A percentile compares a stretch with the other conserved stretches of the same genome.
Conservation (phyloP, 2,329 filamentous ascomycete species). For the Septoria linicola region DNA sequence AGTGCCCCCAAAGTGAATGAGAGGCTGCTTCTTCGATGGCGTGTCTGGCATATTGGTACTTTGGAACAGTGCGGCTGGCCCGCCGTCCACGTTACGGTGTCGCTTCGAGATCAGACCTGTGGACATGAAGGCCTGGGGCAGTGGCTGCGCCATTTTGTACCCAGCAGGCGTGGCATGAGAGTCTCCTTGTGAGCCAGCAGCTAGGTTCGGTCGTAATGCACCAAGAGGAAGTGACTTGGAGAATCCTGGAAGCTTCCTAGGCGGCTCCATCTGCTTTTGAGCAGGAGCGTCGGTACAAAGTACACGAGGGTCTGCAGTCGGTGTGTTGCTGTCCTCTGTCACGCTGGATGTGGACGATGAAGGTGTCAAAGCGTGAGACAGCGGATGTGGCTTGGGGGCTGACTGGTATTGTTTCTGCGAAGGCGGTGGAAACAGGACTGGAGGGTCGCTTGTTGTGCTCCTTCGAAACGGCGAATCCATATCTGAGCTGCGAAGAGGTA, state of each 20-base stretch:
- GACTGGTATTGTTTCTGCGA: conserved; percentile 38
- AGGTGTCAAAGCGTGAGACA: conserved; percentile 82
- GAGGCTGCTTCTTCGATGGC: conserved; percentile 88
- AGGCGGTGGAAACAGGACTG: conserved; percentile 38
- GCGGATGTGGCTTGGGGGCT: conserved; percentile 65
- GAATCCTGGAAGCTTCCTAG: conserved; percentile 58
- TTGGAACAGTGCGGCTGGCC: conserved; percentile 48
- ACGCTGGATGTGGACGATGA: conserved; percentile 81
- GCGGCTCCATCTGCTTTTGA: conserved; percentile 45
- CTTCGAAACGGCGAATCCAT: conserved; percentile 58
- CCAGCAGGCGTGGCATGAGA: conserved; percentile 71
- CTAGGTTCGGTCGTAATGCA: conserved; percentile 54
- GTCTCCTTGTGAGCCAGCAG: conserved; percentile 41
- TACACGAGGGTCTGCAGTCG: conserved; percentile 14
- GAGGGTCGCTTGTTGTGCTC: conserved; percentile 65
- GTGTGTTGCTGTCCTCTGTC: conserved; percentile 58
- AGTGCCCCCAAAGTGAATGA: conserved; percentile 58
- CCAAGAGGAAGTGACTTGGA: conserved; percentile 74
- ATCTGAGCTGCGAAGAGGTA: conserved; percentile 66
- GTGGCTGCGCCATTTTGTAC: conserved; percentile 74
- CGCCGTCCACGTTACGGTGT: conserved; percentile 72
- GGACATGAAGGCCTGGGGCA: conserved; percentile 85
- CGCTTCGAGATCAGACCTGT: conserved; percentile 94
- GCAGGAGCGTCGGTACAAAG: background rate
- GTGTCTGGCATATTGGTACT: conserved; percentile 83